Evolutionary conservation across 805 yeast genomes (phyloP).

Genomic region (Starmerella stigmatis): DNA sequence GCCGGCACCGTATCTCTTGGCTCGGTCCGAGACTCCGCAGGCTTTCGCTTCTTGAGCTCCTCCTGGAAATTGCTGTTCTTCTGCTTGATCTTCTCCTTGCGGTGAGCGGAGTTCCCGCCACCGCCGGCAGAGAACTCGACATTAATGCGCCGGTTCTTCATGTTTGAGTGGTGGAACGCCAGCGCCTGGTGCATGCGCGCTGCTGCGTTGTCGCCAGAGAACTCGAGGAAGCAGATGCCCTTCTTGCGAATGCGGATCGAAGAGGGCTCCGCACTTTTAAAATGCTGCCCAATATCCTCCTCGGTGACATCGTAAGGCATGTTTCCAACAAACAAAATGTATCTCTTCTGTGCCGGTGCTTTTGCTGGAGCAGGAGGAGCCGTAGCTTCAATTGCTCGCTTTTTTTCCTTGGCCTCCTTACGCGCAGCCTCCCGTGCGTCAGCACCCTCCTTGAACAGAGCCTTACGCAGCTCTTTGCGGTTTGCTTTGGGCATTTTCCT

Average conservation of each 20-base stretch:
- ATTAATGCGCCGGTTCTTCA: conserved; percentile 70
- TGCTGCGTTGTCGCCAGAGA: conserved; percentile 57
- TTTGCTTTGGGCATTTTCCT: conserved; percentile 30
- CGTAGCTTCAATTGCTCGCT: conserved; percentile 28
- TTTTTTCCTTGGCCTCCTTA: conserved; percentile 28
- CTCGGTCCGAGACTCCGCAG: background rate
- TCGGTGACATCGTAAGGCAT: conserved; percentile 62
- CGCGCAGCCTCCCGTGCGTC: conserved; percentile 20
- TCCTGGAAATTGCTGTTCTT: conserved; percentile 67
- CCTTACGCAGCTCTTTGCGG: conserved; percentile 28
- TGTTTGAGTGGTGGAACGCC: conserved; percentile 63
- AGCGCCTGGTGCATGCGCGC: conserved; percentile 76
- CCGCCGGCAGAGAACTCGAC: conserved; percentile 98
- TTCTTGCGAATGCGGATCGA: conserved; percentile 54
- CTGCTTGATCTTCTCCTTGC: conserved; percentile 52
- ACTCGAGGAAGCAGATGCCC: conserved; percentile 88
- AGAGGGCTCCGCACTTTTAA: conserved; percentile 59
- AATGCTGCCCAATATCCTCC: conserved; percentile 56
- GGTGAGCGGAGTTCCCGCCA: conserved; percentile 72
- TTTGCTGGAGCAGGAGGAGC: conserved; percentile 20
- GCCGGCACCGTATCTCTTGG: background rate
- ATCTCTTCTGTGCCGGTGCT: conserved; percentile 37
- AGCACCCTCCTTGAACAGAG: conserved; percentile 21
- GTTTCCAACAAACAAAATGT: conserved; percentile 81
- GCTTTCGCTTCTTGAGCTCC: conserved; percentile 44